Conservation (phyloP, 1,139 yeast genomes). For the Pneumocystis sp. region DNA sequence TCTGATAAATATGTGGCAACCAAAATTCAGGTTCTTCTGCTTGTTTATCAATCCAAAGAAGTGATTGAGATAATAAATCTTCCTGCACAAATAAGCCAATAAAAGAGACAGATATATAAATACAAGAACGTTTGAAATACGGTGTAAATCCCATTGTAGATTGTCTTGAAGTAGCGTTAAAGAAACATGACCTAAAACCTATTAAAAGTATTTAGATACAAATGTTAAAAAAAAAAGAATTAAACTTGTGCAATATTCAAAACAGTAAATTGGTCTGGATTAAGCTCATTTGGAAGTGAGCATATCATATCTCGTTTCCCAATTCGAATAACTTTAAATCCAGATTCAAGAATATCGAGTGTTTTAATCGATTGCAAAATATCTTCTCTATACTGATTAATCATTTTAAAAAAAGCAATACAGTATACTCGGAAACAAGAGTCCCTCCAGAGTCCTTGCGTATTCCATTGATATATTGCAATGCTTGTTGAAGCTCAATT, state of each 20-base stretch:
- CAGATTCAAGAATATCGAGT: slow-evolving; percentile 32
- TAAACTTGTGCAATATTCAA: slow-evolving; percentile 50
- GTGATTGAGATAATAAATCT: slow-evolving; percentile 67
- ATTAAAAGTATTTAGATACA: background rate
- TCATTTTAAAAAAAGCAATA: background rate
- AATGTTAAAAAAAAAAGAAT: background rate
- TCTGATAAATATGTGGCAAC: slow-evolving; percentile 29
- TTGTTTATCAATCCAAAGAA: slow-evolving; percentile 68
- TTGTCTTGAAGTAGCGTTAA: slow-evolving; percentile 51
- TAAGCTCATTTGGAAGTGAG: slow-evolving; percentile 39
- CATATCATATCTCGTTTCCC: slow-evolving; percentile 29
- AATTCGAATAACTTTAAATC: slow-evolving; percentile 31
- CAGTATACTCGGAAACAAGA: slow-evolving; percentile 3
- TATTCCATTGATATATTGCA: slow-evolving; percentile 18
- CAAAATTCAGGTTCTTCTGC: slow-evolving; percentile 47
- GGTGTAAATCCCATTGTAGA: slow-evolving; percentile 49
- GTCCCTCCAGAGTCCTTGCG: slow-evolving; percentile 22
- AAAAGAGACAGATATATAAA: background rate
- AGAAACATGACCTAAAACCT: slow-evolving; percentile 52
- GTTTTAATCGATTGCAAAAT: slow-evolving; percentile 35
- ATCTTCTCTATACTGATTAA: slow-evolving; percentile 26
- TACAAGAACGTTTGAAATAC: slow-evolving; percentile 44
- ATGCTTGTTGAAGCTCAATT: slow-evolving; percentile 47
- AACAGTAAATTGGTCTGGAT: slow-evolving; percentile 51
- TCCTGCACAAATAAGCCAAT: slow-evolving; percentile 21